A percentile compares a stretch with the other conserved stretches of the same genome.
These are phyloP conservation scores for Royoungia palumana DNA, from an alignment of 768 basidiomycete genomes.

Conservation along the genomic window DNA sequence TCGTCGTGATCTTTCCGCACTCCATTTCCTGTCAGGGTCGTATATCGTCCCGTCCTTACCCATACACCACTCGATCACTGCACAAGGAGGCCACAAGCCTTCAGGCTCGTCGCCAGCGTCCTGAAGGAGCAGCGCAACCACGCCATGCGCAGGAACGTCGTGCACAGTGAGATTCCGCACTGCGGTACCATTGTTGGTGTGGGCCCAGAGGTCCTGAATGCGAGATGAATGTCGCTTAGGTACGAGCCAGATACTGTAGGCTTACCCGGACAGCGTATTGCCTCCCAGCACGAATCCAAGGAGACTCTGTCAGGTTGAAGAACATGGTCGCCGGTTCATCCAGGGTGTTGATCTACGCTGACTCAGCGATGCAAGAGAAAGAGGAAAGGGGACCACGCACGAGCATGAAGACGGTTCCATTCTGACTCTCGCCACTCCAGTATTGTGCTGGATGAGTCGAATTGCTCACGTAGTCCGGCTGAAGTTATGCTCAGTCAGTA, in stretches of 20 bases:
- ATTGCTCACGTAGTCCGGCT: slow-evolving; percentile 39
- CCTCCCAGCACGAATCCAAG: slow-evolving; percentile 66
- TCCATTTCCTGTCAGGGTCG: slow-evolving; percentile 29
- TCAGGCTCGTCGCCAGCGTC: slow-evolving; percentile 68
- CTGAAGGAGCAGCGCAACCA: slow-evolving; percentile 60
- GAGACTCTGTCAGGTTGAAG: slow-evolving; percentile 65
- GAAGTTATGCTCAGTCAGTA: neutral
- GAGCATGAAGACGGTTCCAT: slow-evolving; percentile 67
- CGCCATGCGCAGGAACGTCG: slow-evolving; percentile 63
- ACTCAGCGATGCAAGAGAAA: neutral
- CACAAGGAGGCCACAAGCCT: slow-evolving; percentile 55
- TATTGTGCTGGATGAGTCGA: slow-evolving; percentile 61
- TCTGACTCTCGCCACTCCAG: slow-evolving; percentile 65
- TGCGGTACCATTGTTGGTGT: slow-evolving; percentile 67
- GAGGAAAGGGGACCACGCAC: slow-evolving; percentile 31
- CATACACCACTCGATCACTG: slow-evolving; percentile 55
- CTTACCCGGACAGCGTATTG: slow-evolving; percentile 63
- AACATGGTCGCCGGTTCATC: slow-evolving; percentile 54
- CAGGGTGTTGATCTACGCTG: slow-evolving; percentile 54
- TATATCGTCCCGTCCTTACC: slow-evolving; percentile 51
- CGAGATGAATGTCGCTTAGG: neutral
- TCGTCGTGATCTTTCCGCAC: slow-evolving; percentile 10
- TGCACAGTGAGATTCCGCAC: slow-evolving; percentile 53
- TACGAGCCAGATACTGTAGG: neutral
- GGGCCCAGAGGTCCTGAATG: slow-evolving; percentile 65